Evolutionary conservation across 192 early-diverging fungal genomes (phyloP).

Genomic region (Rhizophagus sp.): DNA sequence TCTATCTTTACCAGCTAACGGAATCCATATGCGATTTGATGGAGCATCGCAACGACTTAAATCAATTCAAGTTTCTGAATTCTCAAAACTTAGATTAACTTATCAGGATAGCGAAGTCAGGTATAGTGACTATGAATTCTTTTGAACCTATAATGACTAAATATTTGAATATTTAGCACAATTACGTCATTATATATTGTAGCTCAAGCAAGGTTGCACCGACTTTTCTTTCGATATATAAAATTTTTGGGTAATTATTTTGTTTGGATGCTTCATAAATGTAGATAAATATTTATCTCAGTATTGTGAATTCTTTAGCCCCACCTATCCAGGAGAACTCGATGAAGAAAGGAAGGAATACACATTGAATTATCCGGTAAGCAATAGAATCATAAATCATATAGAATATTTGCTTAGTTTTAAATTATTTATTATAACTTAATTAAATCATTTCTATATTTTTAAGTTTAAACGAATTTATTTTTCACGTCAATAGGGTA

Average conservation of each 20-base stretch:
- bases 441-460: background rate
- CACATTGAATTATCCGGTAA: slow-evolving; percentile 70
- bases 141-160: too few species aligned
- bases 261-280: background rate
- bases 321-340: slow-evolving; percentile 66
- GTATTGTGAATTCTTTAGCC: slow-evolving; percentile 34
- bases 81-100: slow-evolving; percentile 50
- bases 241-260: slow-evolving; percentile 64
- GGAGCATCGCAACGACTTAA: slow-evolving; percentile 58
- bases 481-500: slow-evolving; percentile 44
- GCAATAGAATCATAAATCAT: slow-evolving; percentile 19
- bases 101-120: slow-evolving; percentile 63
- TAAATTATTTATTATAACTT: background rate
- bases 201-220: slow-evolving; percentile 64
- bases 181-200: slow-evolving; percentile 14
- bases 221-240: slow-evolving; percentile 68
- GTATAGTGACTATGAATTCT: slow-evolving; percentile 30
- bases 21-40: slow-evolving; percentile 62
- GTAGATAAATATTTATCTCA: background rate
- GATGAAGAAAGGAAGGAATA: slow-evolving; percentile 52
- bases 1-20: slow-evolving; percentile 44
- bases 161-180: background rate
- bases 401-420: too few species aligned
- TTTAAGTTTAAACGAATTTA: background rate
- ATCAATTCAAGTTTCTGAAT: slow-evolving; percentile 64